Evolutionary conservation across 129 eudicot species (phyloP).

Genomic region (Pseudognaphalium luteoalbum): DNA sequence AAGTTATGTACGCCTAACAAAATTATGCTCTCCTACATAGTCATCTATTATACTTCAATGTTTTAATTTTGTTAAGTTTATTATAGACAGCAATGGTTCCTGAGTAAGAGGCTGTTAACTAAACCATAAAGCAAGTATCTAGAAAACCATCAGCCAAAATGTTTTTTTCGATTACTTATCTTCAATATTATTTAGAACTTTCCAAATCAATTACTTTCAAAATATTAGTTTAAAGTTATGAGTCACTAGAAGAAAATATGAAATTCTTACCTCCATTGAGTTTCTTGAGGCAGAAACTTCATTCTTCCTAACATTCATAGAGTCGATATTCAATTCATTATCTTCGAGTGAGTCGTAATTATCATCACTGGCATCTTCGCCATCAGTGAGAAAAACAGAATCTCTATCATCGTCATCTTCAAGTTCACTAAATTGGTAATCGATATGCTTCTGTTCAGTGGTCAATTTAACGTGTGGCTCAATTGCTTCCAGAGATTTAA

Average conservation of each 20-base stretch:
- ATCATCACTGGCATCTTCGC: constrained; percentile 41
- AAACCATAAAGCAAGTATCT: neutral
- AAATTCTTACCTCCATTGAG: constrained; percentile 61
- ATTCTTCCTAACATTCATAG: constrained; percentile 31
- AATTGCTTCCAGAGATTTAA: constrained; percentile 69
- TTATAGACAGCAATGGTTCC: neutral
- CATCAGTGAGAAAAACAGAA: constrained; percentile 34
- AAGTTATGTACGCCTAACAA: neutral
- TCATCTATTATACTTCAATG: neutral
- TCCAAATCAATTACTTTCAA: neutral
- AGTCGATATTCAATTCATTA: constrained; percentile 59
- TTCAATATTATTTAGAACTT: neutral
- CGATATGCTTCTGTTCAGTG: constrained; percentile 74
- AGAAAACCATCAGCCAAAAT: neutral
- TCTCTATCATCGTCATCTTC: constrained; percentile 55
- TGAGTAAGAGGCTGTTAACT: neutral
- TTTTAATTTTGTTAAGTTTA: neutral
- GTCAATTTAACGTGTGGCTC: constrained; percentile 74
- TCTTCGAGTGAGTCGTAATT: constrained; percentile 47
- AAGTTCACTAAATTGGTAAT: constrained; percentile 75
- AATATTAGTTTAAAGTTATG: neutral
- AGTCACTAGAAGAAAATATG: constrained; percentile 8
- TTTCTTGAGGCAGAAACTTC: constrained; percentile 42
- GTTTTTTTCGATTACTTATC: neutral
- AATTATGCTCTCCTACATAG: neutral